Evolutionary conservation across 2,329 filamentous ascomycete genomes (phyloP), one percentile per base, ranked within the genome.

Genomic region (Paecilomyces variotii): DNA sequence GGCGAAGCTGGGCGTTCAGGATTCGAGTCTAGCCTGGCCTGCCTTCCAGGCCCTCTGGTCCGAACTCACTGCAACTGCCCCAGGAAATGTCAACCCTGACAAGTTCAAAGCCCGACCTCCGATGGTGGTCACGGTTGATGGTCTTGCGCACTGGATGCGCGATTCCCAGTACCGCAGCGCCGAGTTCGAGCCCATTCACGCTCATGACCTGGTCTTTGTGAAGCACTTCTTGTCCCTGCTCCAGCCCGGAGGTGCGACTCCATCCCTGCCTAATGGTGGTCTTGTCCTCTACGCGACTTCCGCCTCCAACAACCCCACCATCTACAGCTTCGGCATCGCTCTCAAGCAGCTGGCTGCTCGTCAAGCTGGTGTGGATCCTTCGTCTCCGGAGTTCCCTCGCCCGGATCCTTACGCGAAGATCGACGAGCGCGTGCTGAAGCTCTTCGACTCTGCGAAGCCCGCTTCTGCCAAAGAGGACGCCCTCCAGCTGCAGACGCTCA

Each of bases 1-100:
- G 57, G 84, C 85, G 66, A 83, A 84, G 54, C 72, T 87, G 61
- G 88, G 87, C 53, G 85, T 87, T 63, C 84, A 85, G 67, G 90
- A 96, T 66, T 80, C 87, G 34, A 90, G 94, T 60, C 78, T 86
- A 63, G 87, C 92, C 50, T 95, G 89, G 88, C 80, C 86, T 9
- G 84, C 92, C 56, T 93, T 96, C 78, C 78, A 86, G 64, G 88
- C 90, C 10, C 80, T 97, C 55, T 94, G 90, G 90, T 75, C 81
- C 30, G 93, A 97, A 75, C 84, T 97, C 54, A 84, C 80, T 2
- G 75, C 78, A 12, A 80, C 80, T 1, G 61, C 76, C 63, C 50
- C 79, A 60, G 67, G 80, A 24, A 45, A 45, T 24, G 76, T 77
- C 53, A 67, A 76, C 12, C 72, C 79, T 71, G 73, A 67, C 70